phyloP scores from a whole-genome alignment of 2,329 filamentous ascomycete genomes.

The Thelonectria blattea region DNA sequence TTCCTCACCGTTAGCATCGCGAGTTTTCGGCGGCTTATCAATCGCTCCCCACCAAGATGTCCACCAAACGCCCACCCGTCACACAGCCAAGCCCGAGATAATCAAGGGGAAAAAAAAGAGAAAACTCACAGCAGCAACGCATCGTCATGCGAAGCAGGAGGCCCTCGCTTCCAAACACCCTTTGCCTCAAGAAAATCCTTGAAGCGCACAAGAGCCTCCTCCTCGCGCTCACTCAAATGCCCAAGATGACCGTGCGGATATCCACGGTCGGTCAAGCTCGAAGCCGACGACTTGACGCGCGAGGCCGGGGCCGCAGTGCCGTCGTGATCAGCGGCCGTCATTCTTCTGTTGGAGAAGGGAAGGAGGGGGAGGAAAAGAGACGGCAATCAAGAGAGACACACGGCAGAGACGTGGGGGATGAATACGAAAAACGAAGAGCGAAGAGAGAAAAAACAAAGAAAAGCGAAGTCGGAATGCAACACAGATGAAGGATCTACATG shows the following conservation, averaged over 20 bases:
- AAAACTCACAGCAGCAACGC: conserved; percentile 69
- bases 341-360: conserved; percentile 17
- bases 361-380: not conserved
- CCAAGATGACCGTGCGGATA: conserved; percentile 83
- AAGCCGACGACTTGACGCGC: conserved; percentile 40
- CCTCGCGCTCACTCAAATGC: conserved; percentile 74
- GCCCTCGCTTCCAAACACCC: conserved; percentile 65
- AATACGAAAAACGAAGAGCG: not conserved
- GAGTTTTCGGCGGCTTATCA: conserved; percentile 9
- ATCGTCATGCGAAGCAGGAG: conserved; percentile 72
- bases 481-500: conserved; percentile 9
- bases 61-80: no score
- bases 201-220: conserved; percentile 71
- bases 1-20: conserved; percentile 20
- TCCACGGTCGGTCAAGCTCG: conserved; percentile 48
- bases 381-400: not conserved
- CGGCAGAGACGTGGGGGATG: not conserved
- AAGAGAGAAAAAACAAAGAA: not conserved
- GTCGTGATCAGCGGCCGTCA: conserved; percentile 36
- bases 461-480: not conserved
- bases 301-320: conserved; percentile 35
- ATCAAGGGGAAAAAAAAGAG: not conserved
- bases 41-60: not conserved
- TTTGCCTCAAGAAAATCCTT: conserved; percentile 70
- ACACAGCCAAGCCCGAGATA: no score